A percentile compares a stretch with the other conserved stretches of the same genome.
Evolutionary conservation across 192 early-diverging fungal species (phyloP).

Genomic region (Anaeromyces robustus): DNA sequence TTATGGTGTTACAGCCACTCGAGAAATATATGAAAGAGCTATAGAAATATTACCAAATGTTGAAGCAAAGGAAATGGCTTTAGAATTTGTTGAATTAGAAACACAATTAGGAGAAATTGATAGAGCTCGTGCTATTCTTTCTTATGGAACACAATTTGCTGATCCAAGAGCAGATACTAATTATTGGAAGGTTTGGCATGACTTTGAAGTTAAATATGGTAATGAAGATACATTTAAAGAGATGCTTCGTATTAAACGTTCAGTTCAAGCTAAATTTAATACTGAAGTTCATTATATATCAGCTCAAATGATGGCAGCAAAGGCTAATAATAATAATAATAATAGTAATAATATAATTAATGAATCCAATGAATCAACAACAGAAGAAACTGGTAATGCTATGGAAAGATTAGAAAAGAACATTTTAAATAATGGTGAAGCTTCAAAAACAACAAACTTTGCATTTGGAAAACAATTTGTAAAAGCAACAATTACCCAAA

Average conservation of each 20-base stretch:
- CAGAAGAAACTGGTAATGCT: constrained; percentile 7
- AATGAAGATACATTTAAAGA: constrained; percentile 98
- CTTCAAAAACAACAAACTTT: not conserved
- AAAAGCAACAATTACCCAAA: constrained; percentile 6
- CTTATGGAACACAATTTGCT: constrained; percentile 70
- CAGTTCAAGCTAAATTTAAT: constrained; percentile 67
- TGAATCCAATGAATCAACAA: not conserved
- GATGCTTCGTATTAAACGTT: constrained; percentile 87
- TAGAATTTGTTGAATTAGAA: constrained; percentile 77
- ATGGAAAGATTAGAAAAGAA: not conserved
- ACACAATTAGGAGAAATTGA: constrained; percentile 85
- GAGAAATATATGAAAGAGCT: constrained; percentile 87
- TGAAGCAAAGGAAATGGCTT: constrained; percentile 55
- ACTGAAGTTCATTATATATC: constrained; percentile 56
- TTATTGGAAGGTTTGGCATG: constrained; percentile 77
- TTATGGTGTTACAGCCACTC: constrained; percentile 71
- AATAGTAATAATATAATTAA: not conserved
- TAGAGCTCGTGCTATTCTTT: constrained; percentile 75
- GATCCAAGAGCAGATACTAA: constrained; percentile 49
- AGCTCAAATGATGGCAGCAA: constrained; percentile 28
- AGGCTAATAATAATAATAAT: constrained; percentile 1
- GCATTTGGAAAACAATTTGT: not conserved
- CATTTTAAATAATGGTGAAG: not conserved
- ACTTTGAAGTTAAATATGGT: constrained; percentile 92
- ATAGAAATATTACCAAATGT: constrained; percentile 71